Evolutionary conservation across 1,139 yeast species (phyloP).

Genomic region (Suhomyces coccinellae): DNA sequence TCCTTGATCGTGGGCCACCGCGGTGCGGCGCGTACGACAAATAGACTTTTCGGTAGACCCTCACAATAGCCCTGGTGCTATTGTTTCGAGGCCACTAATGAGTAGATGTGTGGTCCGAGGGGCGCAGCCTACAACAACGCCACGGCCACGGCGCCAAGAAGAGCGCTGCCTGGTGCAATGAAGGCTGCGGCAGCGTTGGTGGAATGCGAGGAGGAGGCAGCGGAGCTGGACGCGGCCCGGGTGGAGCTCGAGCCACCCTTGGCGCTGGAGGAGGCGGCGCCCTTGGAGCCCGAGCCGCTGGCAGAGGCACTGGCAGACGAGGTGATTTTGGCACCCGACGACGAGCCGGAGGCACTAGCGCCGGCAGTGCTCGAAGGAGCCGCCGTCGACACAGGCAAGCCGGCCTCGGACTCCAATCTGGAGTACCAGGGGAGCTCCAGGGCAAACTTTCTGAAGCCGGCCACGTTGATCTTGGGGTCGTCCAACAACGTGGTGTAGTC

Average conservation of each 20-base stretch:
- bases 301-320: constrained; percentile 4
- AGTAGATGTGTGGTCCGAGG: not conserved
- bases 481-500: constrained; percentile 44
- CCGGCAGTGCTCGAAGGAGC: constrained; percentile 7
- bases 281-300: constrained; percentile 7
- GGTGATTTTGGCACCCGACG: constrained; percentile 1
- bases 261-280: constrained; percentile 5
- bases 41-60: no score
- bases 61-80: not conserved
- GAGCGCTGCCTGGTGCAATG: constrained; percentile 36
- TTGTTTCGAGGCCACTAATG: not conserved
- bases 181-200: constrained; percentile 14
- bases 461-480: constrained; percentile 21
- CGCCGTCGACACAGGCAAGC: constrained; percentile 7
- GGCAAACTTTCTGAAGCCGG: constrained; percentile 35
- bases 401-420: constrained; percentile 27
- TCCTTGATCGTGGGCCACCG: no score
- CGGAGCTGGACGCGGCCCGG: not conserved
- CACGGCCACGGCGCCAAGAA: constrained; percentile 37
- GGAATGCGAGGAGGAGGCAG: constrained; percentile 1
- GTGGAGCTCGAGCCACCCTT: not conserved
- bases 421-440: constrained; percentile 47
- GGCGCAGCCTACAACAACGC: constrained; percentile 33
- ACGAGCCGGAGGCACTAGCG: constrained; percentile 6
- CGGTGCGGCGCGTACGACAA: no score